These are phyloP conservation scores for Orobanche coerulescens DNA, from an alignment of 257 asterid genomes.

Conservation along the genomic window DNA sequence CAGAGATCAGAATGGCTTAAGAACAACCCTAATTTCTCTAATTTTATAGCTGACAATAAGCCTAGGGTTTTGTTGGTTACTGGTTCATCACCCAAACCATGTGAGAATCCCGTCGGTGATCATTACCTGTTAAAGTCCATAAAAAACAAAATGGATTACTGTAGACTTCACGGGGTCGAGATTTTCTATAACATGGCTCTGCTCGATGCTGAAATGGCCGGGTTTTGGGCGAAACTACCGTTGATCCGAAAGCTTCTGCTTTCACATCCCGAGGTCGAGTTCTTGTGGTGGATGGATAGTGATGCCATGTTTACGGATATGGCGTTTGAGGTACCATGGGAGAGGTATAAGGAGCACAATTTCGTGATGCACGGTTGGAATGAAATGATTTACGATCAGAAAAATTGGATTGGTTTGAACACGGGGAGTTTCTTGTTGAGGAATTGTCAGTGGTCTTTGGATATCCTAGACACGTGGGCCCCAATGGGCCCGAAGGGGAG, in stretches of 20 bases:
- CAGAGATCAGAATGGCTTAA: constrained; percentile 40
- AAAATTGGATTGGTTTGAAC: constrained; percentile 88
- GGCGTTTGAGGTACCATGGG: constrained; percentile 93
- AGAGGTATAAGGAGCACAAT: constrained; percentile 63
- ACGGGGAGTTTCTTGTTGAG: constrained; percentile 89
- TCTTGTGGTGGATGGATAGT: constrained; percentile 98
- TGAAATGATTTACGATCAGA: constrained; percentile 58
- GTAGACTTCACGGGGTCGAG: constrained; percentile 19
- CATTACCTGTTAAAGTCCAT: constrained; percentile 77
- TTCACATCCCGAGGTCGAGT: constrained; percentile 88
- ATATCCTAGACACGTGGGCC: constrained; percentile 74
- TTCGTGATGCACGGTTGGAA: constrained; percentile 92
- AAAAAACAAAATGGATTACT: constrained; percentile 86
- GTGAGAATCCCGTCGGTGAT: constrained; percentile 94
- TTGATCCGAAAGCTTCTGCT: constrained; percentile 74
- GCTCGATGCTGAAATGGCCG: constrained; percentile 89
- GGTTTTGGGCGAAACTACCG: constrained; percentile 87
- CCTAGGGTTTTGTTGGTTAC: constrained; percentile 48
- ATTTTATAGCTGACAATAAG: constrained; percentile 28
- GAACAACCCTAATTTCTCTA: constrained; percentile 32
- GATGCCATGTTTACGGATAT: constrained; percentile 92
- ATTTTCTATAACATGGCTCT: constrained; percentile 57
- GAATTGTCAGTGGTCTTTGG: constrained; percentile 89
- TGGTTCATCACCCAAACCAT: constrained; percentile 79
- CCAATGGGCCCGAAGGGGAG: constrained; percentile 97